Conservation (phyloP, 495 filamentous ascomycete genomes). For the Niebla homalea region DNA sequence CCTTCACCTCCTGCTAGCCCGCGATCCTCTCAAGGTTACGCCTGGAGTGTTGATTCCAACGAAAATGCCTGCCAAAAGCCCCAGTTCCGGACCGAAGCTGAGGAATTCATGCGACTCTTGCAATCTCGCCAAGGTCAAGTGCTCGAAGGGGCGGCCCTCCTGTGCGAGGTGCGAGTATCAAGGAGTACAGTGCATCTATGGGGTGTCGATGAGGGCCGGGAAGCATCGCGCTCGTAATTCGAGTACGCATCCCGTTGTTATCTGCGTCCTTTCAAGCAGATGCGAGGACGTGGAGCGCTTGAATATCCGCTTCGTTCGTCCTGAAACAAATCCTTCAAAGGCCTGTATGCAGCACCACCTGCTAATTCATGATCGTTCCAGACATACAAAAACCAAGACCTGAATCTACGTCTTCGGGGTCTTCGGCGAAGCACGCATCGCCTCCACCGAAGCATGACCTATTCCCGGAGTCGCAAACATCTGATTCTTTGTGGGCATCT, state of each 20-base stretch:
- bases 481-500: neutral
- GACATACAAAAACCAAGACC: constrained; percentile 2
- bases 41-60: no score
- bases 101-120: constrained; percentile 6
- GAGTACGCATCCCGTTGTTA: neutral
- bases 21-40: no score
- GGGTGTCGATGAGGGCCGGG: constrained; percentile 6
- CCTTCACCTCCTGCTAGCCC: no score
- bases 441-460: neutral
- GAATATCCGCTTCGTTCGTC: no score
- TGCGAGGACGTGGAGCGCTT: no score
- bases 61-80: neutral
- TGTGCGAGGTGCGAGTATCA: constrained; percentile 3
- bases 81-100: constrained; percentile 1
- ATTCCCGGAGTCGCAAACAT: neutral
- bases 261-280: neutral
- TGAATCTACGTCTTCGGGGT: neutral
- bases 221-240: constrained; percentile 1
- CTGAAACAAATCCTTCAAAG: neutral
- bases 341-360: neutral
- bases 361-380: neutral
- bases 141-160: constrained; percentile 4
- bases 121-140: constrained; percentile 8
- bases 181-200: constrained; percentile 6
- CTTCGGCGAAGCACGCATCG: neutral